A percentile compares a stretch with the other conserved stretches of the same genome.
These are phyloP conservation scores for Eutrema yunnanense DNA, from an alignment of 345 rosid species.

Conservation along the genomic window DNA sequence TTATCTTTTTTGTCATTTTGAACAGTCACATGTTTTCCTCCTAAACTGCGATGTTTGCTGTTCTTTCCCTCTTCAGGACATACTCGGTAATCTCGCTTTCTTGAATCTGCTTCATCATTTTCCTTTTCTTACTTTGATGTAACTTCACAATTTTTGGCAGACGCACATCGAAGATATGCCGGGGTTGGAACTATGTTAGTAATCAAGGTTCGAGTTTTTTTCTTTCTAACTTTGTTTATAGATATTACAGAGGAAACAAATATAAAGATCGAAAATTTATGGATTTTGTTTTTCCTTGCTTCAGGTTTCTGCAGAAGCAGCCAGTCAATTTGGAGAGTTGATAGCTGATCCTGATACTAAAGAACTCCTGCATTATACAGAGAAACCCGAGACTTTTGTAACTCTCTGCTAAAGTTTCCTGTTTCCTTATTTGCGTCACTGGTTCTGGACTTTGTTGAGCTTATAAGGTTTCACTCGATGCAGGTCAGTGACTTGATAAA, in stretches of 20 bases:
- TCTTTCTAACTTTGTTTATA: background rate
- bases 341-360: conserved; percentile 71
- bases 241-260: background rate
- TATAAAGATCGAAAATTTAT: background rate
- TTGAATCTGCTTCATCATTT: background rate
- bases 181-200: conserved; percentile 84
- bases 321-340: conserved; percentile 75
- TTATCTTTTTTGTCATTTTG: background rate
- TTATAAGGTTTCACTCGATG: conserved; percentile 11
- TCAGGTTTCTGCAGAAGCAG: conserved; percentile 91
- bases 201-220: conserved; percentile 47
- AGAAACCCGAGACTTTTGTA: conserved; percentile 93
- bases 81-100: conserved; percentile 51
- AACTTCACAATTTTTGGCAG: conserved; percentile 28
- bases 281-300: background rate
- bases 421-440: background rate
- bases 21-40: conserved; percentile 67
- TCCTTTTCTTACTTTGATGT: background rate
- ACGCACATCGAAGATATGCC: conserved; percentile 59
- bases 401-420: conserved; percentile 17
- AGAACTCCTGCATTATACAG: conserved; percentile 80
- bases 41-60: conserved; percentile 87
- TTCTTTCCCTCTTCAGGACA: conserved; percentile 63
- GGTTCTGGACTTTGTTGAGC: background rate
- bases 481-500: conserved; percentile 85